Base-by-base conservation (phyloP, 164 flowering plant genomes). In the Chloranthus sessilifolius region DNA sequence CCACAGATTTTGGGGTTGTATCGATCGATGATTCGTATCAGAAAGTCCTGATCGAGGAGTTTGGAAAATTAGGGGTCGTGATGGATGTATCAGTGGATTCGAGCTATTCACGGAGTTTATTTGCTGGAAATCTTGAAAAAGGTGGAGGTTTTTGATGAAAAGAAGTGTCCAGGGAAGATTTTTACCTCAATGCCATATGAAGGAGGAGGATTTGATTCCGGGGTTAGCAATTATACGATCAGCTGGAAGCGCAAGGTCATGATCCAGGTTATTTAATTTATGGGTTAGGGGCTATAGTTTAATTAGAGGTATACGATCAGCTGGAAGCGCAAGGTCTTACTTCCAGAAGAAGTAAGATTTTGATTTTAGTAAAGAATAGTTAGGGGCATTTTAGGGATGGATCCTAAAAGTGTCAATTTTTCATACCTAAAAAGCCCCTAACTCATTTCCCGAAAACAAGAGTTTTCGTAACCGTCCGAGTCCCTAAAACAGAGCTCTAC, bases 111-210 rank as follows among this genome's bases (percentile, higher is more conserved):
- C 70, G 95, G 55, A 59, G 59, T 45, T 62, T 82, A 63, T 71
- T 86, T 16, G 65, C 19, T 30, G 62, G 65, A 37, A 62, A 43
- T 3, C 10, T 9, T 14, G 45, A 33, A 5, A 56, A 45, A 34
- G 50, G 51, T 28, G 78, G 75, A 1, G 67, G 76, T 15, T 76
- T 74, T 51, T 9, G 72, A 74, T 54, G 90, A 72, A 34, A 71
- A 71, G 67, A 92, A 86, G 77, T 75, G 82, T 43, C 85, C 89
- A 0, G 99, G 99, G 46, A 92, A 92, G 83, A 74, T 88, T 1
- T 82, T 92, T 44, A 84, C 95, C 10, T 53, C 82, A 0, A 83
- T 88, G 94, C 86, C 97, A 3, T 82, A 79, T 59, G 52, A 60
- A 21, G 95, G 80, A 6, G 75, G 31, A 20, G 77, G 63, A 10